phyloP scores from a whole-genome alignment of 345 rosid species.

The Aurinia saxatilis region DNA sequence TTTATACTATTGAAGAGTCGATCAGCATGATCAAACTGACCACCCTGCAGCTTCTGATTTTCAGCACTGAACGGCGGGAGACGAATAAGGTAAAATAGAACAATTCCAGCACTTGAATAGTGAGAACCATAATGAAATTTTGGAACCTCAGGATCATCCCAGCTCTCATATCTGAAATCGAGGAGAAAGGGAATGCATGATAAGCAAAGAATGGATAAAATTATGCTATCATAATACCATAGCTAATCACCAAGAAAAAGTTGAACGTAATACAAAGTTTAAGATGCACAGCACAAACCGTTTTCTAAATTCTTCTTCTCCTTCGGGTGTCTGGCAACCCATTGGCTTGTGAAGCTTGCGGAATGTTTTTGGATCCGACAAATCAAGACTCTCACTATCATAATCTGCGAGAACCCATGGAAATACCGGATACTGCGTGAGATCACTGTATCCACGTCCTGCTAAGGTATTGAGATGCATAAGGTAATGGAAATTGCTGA shows the following conservation, averaged over 20 bases:
- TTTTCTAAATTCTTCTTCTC: constrained; percentile 96
- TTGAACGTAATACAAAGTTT: not conserved
- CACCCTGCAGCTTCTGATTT: constrained; percentile 99
- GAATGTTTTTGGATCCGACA: constrained; percentile 77
- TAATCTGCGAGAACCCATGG: constrained; percentile 99
- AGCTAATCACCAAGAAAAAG: constrained; percentile 1
- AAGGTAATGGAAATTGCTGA: constrained; percentile 97
- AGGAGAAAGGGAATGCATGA: constrained; percentile 6
- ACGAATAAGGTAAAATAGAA: constrained; percentile 95
- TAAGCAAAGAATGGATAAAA: not conserved
- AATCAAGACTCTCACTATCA: constrained; percentile 80
- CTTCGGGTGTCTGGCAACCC: constrained; percentile 98
- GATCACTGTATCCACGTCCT: constrained; percentile 99
- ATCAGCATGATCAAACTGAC: constrained; percentile 99
- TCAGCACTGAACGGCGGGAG: constrained; percentile 95
- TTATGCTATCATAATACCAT: not conserved
- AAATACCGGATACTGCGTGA: constrained; percentile 98
- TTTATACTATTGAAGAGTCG: constrained; percentile 85
- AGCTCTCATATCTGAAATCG: constrained; percentile 81
- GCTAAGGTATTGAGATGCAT: constrained; percentile 99
- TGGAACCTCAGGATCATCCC: constrained; percentile 99
- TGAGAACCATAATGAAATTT: constrained; percentile 99
- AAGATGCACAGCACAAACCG: constrained; percentile 45
- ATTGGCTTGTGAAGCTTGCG: constrained; percentile 95
- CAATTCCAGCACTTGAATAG: constrained; percentile 99